phyloP scores from a whole-genome alignment of 768 basidiomycete genomes.

The Hemileccinum rubropunctum region DNA sequence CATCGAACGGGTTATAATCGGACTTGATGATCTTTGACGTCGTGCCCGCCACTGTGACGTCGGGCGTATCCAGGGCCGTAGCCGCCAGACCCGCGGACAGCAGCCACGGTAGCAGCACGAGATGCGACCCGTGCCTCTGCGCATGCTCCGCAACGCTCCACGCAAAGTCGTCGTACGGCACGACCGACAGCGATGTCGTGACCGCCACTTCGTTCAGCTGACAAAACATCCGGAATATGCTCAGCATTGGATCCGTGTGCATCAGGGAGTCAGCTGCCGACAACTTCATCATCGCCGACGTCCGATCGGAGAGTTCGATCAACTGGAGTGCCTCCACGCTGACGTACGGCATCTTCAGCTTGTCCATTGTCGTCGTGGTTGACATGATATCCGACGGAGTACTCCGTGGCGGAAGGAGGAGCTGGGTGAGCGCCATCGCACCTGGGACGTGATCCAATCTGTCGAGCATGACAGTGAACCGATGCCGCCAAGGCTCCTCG shows the following conservation, averaged over 20 bases:
- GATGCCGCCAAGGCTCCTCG: slow-evolving; percentile 42
- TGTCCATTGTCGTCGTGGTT: slow-evolving; percentile 4
- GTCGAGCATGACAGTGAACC: slow-evolving; percentile 86
- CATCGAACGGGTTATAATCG: slow-evolving; percentile 66
- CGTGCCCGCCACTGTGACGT: slow-evolving; percentile 4
- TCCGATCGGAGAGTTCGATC: slow-evolving; percentile 75
- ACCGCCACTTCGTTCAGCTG: slow-evolving; percentile 67
- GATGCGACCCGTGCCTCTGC: slow-evolving; percentile 52
- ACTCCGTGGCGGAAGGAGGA: slow-evolving; percentile 51
- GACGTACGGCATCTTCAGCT: slow-evolving; percentile 29
- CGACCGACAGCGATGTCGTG: slow-evolving; percentile 65
- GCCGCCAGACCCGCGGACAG: slow-evolving; percentile 32
- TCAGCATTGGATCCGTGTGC: slow-evolving; percentile 68
- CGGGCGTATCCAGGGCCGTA: slow-evolving; percentile 2
- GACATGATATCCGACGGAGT: slow-evolving; percentile 5
- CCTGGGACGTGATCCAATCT: slow-evolving; percentile 86
- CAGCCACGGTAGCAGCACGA: slow-evolving; percentile 84
- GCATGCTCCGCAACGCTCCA: slow-evolving; percentile 70
- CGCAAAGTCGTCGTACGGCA: slow-evolving; percentile 73
- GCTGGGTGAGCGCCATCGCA: slow-evolving; percentile 86
- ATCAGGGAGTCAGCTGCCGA: slow-evolving; percentile 66
- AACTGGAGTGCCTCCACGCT: slow-evolving; percentile 77
- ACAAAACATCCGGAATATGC: slow-evolving; percentile 75
- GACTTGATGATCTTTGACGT: slow-evolving; percentile 11
- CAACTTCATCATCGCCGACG: slow-evolving; percentile 61